These are phyloP conservation scores for Quaeritorhiza haematococci DNA, from an alignment of 371 early-diverging fungal species.

Conservation along the genomic window DNA sequence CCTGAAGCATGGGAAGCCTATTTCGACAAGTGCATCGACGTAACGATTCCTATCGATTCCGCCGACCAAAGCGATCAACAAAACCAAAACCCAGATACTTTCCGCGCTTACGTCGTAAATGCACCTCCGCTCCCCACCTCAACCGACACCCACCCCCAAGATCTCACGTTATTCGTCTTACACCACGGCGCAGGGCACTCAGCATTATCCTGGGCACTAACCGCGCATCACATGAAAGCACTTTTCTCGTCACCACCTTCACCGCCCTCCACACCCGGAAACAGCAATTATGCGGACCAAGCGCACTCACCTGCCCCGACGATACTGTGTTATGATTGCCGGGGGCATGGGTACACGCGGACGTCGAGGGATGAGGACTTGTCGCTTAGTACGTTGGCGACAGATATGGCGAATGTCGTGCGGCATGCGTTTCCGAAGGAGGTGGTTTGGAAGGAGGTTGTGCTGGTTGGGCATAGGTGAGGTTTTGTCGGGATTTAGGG, in stretches of 20 bases:
- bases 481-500: neutral
- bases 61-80: too few species aligned
- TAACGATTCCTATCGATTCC: too few species aligned
- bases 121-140: too few species aligned
- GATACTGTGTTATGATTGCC: slow-evolving; percentile 68
- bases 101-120: too few species aligned
- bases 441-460: slow-evolving; percentile 42
- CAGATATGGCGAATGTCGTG: slow-evolving; percentile 56
- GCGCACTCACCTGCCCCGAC: slow-evolving; percentile 40
- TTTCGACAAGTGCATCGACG: too few species aligned
- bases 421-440: slow-evolving; percentile 23
- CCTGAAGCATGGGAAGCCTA: too few species aligned
- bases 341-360: slow-evolving; percentile 69
- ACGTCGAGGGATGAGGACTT: slow-evolving; percentile 51
- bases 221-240: slow-evolving; percentile 36
- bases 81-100: too few species aligned
- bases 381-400: slow-evolving; percentile 49
- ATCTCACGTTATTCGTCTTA: slow-evolving; percentile 75
- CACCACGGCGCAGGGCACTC: slow-evolving; percentile 90
- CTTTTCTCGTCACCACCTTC: too few species aligned
- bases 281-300: slow-evolving; percentile 15
- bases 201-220: slow-evolving; percentile 71
- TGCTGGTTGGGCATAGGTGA: slow-evolving; percentile 79
- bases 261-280: too few species aligned
- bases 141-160: too few species aligned